A percentile compares a stretch with the other conserved stretches of the same genome.
These are phyloP conservation scores for Aspergillus aculeatinus DNA, from an alignment of 2,329 filamentous ascomycete genomes.

Conservation along the genomic window DNA sequence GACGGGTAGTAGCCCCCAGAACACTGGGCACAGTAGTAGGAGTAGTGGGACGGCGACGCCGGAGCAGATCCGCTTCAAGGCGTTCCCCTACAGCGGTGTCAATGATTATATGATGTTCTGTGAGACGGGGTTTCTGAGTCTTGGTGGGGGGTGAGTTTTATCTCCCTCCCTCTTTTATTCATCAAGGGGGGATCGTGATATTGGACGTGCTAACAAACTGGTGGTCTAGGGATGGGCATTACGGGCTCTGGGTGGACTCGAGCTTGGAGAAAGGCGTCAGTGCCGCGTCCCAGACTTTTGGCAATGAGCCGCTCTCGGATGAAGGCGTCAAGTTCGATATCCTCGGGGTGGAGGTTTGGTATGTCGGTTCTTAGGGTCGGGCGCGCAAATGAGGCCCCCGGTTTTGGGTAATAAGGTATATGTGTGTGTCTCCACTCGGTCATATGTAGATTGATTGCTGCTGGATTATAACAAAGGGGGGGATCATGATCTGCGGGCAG, in stretches of 20 bases:
- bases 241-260: slow-evolving; percentile 90
- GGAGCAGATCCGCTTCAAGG: slow-evolving; percentile 88
- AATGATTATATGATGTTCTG: slow-evolving; percentile 98
- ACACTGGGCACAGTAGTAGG: neutral
- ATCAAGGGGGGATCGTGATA: neutral
- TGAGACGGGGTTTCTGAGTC: slow-evolving; percentile 77
- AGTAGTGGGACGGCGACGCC: slow-evolving; percentile 56
- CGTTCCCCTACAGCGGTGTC: slow-evolving; percentile 90
- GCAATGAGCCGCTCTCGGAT: slow-evolving; percentile 90
- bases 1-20: slow-evolving; percentile 14
- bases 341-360: slow-evolving; percentile 90
- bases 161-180: neutral
- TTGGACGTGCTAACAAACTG: neutral
- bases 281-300: slow-evolving; percentile 82
- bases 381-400: neutral
- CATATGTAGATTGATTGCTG: neutral
- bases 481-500: neutral
- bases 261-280: slow-evolving; percentile 81
- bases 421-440: neutral
- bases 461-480: neutral
- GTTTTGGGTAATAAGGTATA: neutral
- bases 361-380: slow-evolving; percentile 60
- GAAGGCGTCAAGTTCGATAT: slow-evolving; percentile 91
- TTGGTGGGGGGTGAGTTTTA: slow-evolving; percentile 69
- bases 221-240: slow-evolving; percentile 67